Evolutionary conservation across 2,329 filamentous ascomycete genomes (phyloP), one percentile per base, ranked within the genome.

Genomic region (Huntiella omanensis): DNA sequence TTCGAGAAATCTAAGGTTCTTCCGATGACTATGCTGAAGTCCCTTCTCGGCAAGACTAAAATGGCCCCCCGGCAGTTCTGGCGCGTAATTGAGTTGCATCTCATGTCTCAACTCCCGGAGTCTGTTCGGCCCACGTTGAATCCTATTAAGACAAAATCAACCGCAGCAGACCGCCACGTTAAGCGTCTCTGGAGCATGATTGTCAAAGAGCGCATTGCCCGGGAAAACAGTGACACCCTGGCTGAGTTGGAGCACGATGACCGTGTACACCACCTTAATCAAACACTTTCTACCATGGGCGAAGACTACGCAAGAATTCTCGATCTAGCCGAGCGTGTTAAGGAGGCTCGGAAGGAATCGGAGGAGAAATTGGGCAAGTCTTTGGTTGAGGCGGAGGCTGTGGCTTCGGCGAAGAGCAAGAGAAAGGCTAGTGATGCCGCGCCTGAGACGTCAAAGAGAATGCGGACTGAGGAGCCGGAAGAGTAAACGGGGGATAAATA

Each of bases 51-150:
- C 22, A 65, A 72, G 52, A 65, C 70, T 45, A 91, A 88, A 65
- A 83, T 88, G 49, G 75, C 78, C 1, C 70, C 76, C 0, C 68
- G 83, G n/a, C 83, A 91, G 55, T 86, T 88, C 58, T 68, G 69
- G 51, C 70, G 83, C 4, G 67, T 87, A 5, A 64, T 84, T 1
- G 83, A 91, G 59, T 81, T 88, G 69, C 75, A 87, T 42, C 65
- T 80, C 19, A 75, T 80, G 65, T 75, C 73, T 2, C 63, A 67
- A 51, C 64, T 81, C 7, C 69, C 75, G 0, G 59, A 59, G 5
- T 64, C 68, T 0, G 68, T 79, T 43, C 73, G 75, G 12, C 73
- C 75, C 52, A 58, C 64, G 48, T 58, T 70, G 7, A 32, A 42
- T 59, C 49, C 60, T 46, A 50, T 64, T 5, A 64, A 60, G 5